Evolutionary conservation across 1,284 basidiomycete species (phyloP), one percentile per base, ranked within the genome.

Genomic region (Sporisorium sorghi): DNA sequence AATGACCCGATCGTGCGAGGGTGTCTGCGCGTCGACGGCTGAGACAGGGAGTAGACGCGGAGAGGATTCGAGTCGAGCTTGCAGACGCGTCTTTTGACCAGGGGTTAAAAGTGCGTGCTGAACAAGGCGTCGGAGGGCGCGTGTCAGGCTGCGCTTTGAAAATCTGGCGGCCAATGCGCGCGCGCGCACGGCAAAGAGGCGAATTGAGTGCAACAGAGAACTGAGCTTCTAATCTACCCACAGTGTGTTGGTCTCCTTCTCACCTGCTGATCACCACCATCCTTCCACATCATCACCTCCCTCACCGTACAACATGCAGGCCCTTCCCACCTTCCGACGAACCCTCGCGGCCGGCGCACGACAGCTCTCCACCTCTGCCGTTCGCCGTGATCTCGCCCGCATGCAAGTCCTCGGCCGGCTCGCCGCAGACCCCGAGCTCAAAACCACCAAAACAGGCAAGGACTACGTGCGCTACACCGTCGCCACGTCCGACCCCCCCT

Each of bases 321-420:
- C 51, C 1, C 40, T 73, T 26, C 48, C 52, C 49, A 39, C 61
- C 21, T 58, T 64, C 46, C 60, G 53, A 42, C 64, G 68, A 23
- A 54, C 70, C 14, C 49, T 73, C 9, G 7, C 54, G 2, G 17
- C 44, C 1, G 64, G 70, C 28, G 64, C 57, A 43, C 70, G 70
- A 32, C 55, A 74, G 51, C 76, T 83, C 58, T 81, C 80, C 8
- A 80, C 80, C 32, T 71, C 79, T 0, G 66, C 80, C 4, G 42
- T 59, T 35, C 53, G 64, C 47, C 32, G 46, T 39, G 72, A 83
- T 43, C 44, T 83, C 4, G 76, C 83, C 2, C 79, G 82, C 21
- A 81, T 84, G 73, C 77, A 78, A 49, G 73, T 84, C 9, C 61
- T 84, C 5, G 83, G 83, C 19, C 79, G 83, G 35, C 77, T 84